Conservation (phyloP, 139 green algal genomes). For the Chlorella vulgaris region DNA sequence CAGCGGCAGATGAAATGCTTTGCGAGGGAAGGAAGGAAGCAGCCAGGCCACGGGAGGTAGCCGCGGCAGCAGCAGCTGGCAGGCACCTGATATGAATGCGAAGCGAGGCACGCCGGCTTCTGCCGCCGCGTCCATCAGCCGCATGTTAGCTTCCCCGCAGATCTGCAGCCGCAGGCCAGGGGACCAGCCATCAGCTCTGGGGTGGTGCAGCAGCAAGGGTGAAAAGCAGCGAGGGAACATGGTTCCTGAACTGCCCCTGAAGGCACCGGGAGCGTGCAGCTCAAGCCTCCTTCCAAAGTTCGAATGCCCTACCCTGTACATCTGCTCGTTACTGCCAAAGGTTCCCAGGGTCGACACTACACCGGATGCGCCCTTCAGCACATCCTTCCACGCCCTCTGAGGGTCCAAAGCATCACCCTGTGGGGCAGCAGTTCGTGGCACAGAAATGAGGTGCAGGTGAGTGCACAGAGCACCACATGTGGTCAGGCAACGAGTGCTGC, state of each 20-base stretch:
- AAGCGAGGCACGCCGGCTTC: constrained; percentile 74
- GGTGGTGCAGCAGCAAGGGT: too few relatives aligned
- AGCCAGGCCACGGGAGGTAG: not conserved
- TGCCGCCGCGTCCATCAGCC: constrained; percentile 71
- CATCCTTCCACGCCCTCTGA: constrained; percentile 32
- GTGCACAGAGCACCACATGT: not conserved
- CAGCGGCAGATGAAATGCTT: too few relatives aligned
- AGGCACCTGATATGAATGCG: constrained; percentile 82
- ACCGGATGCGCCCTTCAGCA: constrained; percentile 62
- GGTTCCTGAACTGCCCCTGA: not conserved
- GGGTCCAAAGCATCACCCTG: constrained; percentile 56
- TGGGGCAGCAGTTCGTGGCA: not conserved
- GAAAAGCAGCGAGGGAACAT: not conserved
- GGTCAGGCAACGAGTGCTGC: too few relatives aligned
- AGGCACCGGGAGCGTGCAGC: not conserved
- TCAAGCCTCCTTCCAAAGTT: not conserved
- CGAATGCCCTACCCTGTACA: constrained; percentile 75
- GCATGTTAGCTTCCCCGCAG: constrained; percentile 83
- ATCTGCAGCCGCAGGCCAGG: constrained; percentile 47
- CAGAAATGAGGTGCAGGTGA: not conserved
- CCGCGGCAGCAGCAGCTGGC: not conserved
- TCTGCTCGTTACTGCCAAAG: constrained; percentile 83
- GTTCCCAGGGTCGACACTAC: constrained; percentile 81
- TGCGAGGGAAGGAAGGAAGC: not conserved
- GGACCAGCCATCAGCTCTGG: too few relatives aligned